Evolutionary conservation across 2,329 filamentous ascomycete genomes (phyloP).

Genomic region (Chaetothyriales sp.): DNA sequence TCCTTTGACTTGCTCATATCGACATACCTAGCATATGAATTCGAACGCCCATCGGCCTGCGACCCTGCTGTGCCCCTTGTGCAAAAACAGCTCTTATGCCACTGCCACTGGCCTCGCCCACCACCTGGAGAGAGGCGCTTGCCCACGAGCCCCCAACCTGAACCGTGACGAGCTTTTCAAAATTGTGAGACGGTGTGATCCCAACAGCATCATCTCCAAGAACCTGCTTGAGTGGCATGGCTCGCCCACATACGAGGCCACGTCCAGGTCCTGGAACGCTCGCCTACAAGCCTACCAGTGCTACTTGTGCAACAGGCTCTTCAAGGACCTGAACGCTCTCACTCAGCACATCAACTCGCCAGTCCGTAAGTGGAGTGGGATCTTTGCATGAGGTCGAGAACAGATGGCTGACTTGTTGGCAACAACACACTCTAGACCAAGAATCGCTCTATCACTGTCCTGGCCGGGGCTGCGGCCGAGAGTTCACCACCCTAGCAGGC

Average conservation of each 20-base stretch:
- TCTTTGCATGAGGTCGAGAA: not conserved
- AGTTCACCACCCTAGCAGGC: conserved; percentile 27
- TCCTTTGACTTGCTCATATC: not conserved
- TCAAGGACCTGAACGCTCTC: conserved; percentile 24
- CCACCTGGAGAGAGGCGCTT: conserved; percentile 43
- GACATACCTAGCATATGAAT: not conserved
- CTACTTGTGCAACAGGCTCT: conserved; percentile 38
- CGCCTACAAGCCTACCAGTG: conserved; percentile 30
- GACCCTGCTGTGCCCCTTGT: conserved; percentile 41
- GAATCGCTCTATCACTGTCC: conserved; percentile 33
- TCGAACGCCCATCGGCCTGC: conserved; percentile 28
- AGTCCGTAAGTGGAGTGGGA: conserved; percentile 18
- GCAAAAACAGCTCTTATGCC: conserved; percentile 26
- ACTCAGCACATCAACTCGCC: conserved; percentile 42
- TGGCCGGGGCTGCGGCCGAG: conserved; percentile 23
- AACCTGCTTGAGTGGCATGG: conserved; percentile 35
- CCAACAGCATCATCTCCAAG: conserved; percentile 35
- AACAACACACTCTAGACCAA: conserved; percentile 22
- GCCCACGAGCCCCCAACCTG: conserved; percentile 30
- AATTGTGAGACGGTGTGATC: conserved; percentile 33
- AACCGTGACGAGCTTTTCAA: conserved; percentile 36
- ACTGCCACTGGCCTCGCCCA: conserved; percentile 40
- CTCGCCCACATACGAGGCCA: conserved; percentile 19
- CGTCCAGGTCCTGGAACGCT: conserved; percentile 37
- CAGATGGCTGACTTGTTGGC: not conserved